phyloP scores from a whole-genome alignment of 495 filamentous ascomycete genomes.

The Neurospora discreta region DNA sequence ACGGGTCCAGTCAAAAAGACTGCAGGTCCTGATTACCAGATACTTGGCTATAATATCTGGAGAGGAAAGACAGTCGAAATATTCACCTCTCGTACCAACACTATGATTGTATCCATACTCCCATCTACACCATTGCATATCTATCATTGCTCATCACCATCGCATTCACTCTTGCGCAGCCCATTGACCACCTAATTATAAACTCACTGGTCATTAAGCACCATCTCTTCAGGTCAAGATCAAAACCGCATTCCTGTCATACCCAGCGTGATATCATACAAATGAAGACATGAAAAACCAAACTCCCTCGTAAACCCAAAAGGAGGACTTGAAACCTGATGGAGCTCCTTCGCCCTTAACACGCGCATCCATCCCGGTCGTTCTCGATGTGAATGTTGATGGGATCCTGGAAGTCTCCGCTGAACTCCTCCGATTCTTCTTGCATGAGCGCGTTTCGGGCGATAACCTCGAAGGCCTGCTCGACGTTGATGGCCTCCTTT shows the following conservation, averaged over 20 bases:
- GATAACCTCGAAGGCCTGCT: conserved; percentile 99
- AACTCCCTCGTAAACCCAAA: conserved; percentile 1
- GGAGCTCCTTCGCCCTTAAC: conserved; percentile 33
- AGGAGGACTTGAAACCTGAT: background rate
- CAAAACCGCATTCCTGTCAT: conserved; percentile 9
- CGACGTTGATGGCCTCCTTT: conserved; percentile 96
- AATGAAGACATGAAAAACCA: conserved; percentile 2
- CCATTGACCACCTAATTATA: background rate
- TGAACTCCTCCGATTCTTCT: conserved; percentile 89
- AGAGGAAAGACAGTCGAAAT: background rate
- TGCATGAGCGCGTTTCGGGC: conserved; percentile 89
- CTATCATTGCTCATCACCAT: background rate
- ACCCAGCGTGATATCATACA: conserved; percentile 25
- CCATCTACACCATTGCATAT: conserved; percentile 10
- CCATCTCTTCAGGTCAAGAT: conserved; percentile 4
- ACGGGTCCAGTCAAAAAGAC: background rate
- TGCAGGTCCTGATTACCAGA: background rate
- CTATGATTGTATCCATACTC: background rate
- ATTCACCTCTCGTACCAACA: conserved; percentile 1
- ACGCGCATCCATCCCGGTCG: conserved; percentile 84
- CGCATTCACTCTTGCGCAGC: background rate
- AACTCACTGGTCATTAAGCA: conserved; percentile 1
- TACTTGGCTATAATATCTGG: background rate
- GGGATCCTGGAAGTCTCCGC: conserved; percentile 88
- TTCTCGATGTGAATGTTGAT: conserved; percentile 95